phyloP scores from a whole-genome alignment of 495 filamentous ascomycete species.

The Penicillium taxi region DNA sequence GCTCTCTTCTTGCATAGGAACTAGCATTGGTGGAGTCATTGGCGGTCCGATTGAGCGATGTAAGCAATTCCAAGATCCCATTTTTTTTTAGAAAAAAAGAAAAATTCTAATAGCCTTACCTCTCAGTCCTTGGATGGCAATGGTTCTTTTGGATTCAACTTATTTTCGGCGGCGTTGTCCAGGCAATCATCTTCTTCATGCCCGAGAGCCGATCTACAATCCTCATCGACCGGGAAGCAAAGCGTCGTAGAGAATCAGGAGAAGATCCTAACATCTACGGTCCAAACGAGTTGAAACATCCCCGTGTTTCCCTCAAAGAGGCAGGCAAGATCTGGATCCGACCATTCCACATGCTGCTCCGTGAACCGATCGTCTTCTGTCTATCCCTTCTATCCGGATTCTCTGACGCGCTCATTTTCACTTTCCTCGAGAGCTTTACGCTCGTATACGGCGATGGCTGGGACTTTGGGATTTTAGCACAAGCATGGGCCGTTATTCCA shows the following conservation, averaged over 20 bases:
- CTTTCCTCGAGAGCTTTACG: conserved; percentile 59
- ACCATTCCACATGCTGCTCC: conserved; percentile 67
- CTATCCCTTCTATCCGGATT: conserved; percentile 66
- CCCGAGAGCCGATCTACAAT: conserved; percentile 62
- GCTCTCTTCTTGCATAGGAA: conserved; percentile 65
- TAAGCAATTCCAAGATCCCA: conserved; percentile 8
- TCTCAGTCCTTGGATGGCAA: conserved; percentile 46
- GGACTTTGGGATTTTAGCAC: conserved; percentile 47
- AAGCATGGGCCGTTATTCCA: conserved; percentile 50
- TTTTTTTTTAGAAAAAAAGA: not conserved
- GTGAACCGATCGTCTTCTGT: conserved; percentile 63
- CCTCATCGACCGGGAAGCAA: conserved; percentile 57
- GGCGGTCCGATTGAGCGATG: conserved; percentile 65
- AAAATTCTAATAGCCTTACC: not conserved
- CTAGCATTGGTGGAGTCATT: conserved; percentile 66
- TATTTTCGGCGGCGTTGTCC: conserved; percentile 59
- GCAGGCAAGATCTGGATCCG: conserved; percentile 55
- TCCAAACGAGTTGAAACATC: conserved; percentile 50
- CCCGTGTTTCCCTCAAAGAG: conserved; percentile 46
- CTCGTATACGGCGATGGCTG: conserved; percentile 55
- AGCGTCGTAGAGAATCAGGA: conserved; percentile 50
- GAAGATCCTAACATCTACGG: conserved; percentile 51
- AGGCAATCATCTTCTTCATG: conserved; percentile 56
- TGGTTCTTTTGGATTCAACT: conserved; percentile 80
- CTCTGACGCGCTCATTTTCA: conserved; percentile 72